Percentiles rank a stretch among this genome's conserved stretches.
Conservation (phyloP, 768 basidiomycete species). For the Panus rudis region DNA sequence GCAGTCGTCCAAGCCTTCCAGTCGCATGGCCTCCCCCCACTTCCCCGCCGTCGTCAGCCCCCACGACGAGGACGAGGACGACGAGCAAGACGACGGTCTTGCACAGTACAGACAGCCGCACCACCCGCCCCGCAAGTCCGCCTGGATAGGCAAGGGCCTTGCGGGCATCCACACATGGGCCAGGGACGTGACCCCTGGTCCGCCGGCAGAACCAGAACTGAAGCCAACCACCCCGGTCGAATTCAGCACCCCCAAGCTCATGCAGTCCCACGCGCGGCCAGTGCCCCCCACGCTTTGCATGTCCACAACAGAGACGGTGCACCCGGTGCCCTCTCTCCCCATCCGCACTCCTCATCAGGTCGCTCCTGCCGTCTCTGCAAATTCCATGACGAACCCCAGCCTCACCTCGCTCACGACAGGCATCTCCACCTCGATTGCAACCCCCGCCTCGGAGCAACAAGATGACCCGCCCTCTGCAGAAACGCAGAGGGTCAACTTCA, state of each 20-base stretch:
- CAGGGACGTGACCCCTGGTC: slow-evolving; percentile 21
- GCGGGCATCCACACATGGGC: slow-evolving; percentile 39
- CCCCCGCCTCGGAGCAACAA: slow-evolving; percentile 1
- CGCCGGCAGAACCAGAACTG: slow-evolving; percentile 7
- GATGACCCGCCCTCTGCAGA: slow-evolving; percentile 2
- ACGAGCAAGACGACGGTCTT: neutral
- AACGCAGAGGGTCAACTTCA: slow-evolving; percentile 6
- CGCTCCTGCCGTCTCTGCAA: slow-evolving; percentile 18
- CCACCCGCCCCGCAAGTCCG: slow-evolving; percentile 1
- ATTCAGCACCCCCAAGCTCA: slow-evolving; percentile 4
- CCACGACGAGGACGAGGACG: slow-evolving; percentile 4
- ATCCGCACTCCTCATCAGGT: slow-evolving; percentile 16
- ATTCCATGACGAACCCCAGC: slow-evolving; percentile 10
- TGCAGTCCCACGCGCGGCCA: slow-evolving; percentile 14
- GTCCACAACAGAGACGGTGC: slow-evolving; percentile 29
- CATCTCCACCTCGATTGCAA: slow-evolving; percentile 29
- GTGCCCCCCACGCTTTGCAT: slow-evolving; percentile 43
- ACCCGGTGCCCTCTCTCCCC: slow-evolving; percentile 15
- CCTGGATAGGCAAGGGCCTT: slow-evolving; percentile 34
- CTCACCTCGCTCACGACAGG: slow-evolving; percentile 46
- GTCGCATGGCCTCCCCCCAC: slow-evolving; percentile 6
- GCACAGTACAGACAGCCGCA: neutral
- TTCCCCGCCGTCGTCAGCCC: slow-evolving; percentile 8
- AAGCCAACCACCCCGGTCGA: slow-evolving; percentile 1
- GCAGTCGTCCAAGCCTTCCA: slow-evolving; percentile 3